Base-by-base conservation (phyloP, 2,329 filamentous ascomycete genomes). In the Neobulgaria alba region DNA sequence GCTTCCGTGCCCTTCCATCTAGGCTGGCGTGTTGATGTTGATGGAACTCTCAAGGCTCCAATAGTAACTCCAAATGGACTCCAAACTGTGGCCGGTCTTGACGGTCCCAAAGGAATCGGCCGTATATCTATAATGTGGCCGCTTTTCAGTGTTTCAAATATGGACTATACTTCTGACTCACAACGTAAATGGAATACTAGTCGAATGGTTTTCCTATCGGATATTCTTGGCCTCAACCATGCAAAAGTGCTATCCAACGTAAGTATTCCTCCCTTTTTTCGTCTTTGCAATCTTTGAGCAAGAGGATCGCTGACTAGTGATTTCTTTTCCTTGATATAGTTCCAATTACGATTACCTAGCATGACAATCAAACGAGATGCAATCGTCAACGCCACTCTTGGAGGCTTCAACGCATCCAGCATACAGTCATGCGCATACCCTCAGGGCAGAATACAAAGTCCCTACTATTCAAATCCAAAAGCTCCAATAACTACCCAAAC, bases 41-140 rank as follows among this genome's bases (percentile, higher is more conserved):
- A 59, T 33, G 49, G 52, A 5, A 36, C 41, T 12, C 53, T 72
- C 17, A 51, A 45, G 14, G 21, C 48, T 1, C 48, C 49, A 1
- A 52, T 55, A 36, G 54, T 71, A 1, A 72, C 67, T 48, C 71
- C 70, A 15, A 62, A 71, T 15, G 69, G 75, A 29, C 61, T 68
- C 33, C 60, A 60, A 19, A 43, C 33, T 3, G 49, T 42, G 2
- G n/a, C n/a, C n/a, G n/a, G n/a, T n/a, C n/a, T n/a, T n/a, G n/a
- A n/a, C n/a, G n/a, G n/a, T n/a, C 63, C 64, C 12, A 78, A 77
- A 56, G 70, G 69, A 2, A 59, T 79, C 12, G 71, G 72, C 1
- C 76, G 73, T 0, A 77, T 76, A 51, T 75, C 78, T 45, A 55
- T 76, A 14, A 73, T 72, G 1, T 79, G 75, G 73, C 74, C 75